A percentile compares a stretch with the other conserved stretches of the same genome.
These are phyloP conservation scores for Aspergillus nomiae DNA, from an alignment of 2,329 filamentous ascomycete species.

Conservation along the genomic window DNA sequence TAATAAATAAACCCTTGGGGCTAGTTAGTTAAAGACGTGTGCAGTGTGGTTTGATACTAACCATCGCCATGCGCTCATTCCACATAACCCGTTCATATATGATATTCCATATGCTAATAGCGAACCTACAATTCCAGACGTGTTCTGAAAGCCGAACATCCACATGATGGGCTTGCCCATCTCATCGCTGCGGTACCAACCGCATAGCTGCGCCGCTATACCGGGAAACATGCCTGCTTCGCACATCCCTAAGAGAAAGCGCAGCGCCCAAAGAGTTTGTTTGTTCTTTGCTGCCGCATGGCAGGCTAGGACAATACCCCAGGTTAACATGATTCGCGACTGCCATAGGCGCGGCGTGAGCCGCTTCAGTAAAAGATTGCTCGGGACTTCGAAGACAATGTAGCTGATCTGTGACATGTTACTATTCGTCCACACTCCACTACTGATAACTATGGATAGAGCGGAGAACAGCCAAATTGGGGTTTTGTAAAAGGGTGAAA, in stretches of 20 bases:
- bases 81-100: slow-evolving; percentile 15
- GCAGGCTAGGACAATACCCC: slow-evolving; percentile 16
- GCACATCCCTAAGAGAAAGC: slow-evolving; percentile 16
- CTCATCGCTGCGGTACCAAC: slow-evolving; percentile 19
- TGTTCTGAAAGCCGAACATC: slow-evolving; percentile 19
- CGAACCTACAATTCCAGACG: slow-evolving; percentile 15
- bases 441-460: background rate
- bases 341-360: slow-evolving; percentile 17
- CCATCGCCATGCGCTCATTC: slow-evolving; percentile 17
- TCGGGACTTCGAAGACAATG: slow-evolving; percentile 18
- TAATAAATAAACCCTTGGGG: slow-evolving; percentile 14
- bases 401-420: slow-evolving; percentile 13
- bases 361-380: slow-evolving; percentile 14
- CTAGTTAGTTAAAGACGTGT: background rate
- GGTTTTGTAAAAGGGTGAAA: no score
- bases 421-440: background rate
- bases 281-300: slow-evolving; percentile 17
- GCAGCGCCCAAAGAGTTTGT: slow-evolving; percentile 11
- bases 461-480: background rate
- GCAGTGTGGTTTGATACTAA: background rate
- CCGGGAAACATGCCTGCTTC: slow-evolving; percentile 18
- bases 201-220: slow-evolving; percentile 15
- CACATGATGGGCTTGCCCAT: slow-evolving; percentile 18
- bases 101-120: slow-evolving; percentile 13
- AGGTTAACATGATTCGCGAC: slow-evolving; percentile 14